These are phyloP conservation scores for Podosphaera fusca DNA, from an alignment of 2,329 filamentous ascomycete species.

Conservation along the genomic window DNA sequence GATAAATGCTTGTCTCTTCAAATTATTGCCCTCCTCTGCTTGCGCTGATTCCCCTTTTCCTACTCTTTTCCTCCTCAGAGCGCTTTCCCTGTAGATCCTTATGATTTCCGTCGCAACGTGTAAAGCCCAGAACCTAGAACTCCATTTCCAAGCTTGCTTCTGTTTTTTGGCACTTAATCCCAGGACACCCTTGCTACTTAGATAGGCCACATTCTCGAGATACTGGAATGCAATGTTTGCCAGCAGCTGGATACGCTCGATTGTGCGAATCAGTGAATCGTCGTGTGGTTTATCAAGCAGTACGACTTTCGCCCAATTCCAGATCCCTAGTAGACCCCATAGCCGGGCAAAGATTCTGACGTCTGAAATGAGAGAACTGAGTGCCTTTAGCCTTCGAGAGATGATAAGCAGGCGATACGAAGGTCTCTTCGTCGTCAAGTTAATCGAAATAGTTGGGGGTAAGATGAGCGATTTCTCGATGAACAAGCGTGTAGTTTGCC, in stretches of 20 bases:
- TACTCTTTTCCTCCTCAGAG: constrained; percentile 13
- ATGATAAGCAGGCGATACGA: constrained; percentile 20
- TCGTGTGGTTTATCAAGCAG: constrained; percentile 10
- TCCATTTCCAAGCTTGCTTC: constrained; percentile 42
- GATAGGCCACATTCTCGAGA: constrained; percentile 64
- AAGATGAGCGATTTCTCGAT: constrained; percentile 28
- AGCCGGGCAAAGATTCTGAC: constrained; percentile 26
- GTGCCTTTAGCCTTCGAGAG: constrained; percentile 27
- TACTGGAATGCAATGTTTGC: constrained; percentile 49
- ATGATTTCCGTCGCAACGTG: constrained; percentile 59
- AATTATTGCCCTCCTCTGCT: constrained; percentile 19
- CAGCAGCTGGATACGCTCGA: constrained; percentile 46
- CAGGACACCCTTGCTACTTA: constrained; percentile 51
- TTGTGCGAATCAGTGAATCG: constrained; percentile 22
- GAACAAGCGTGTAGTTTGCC: constrained; percentile 26
- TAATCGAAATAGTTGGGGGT: constrained; percentile 26
- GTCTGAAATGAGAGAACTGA: constrained; percentile 46
- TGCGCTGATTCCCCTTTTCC: constrained; percentile 16
- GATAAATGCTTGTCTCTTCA: constrained; percentile 42
- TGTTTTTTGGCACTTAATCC: constrained; percentile 31
- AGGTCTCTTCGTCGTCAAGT: constrained; percentile 14
- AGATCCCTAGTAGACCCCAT: constrained; percentile 2
- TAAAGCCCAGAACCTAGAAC: constrained; percentile 55
- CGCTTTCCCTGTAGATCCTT: constrained; percentile 24
- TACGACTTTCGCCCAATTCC: constrained; percentile 1